phyloP scores from a whole-genome alignment of 139 green algal species.

The Picochlorum costavermella region DNA sequence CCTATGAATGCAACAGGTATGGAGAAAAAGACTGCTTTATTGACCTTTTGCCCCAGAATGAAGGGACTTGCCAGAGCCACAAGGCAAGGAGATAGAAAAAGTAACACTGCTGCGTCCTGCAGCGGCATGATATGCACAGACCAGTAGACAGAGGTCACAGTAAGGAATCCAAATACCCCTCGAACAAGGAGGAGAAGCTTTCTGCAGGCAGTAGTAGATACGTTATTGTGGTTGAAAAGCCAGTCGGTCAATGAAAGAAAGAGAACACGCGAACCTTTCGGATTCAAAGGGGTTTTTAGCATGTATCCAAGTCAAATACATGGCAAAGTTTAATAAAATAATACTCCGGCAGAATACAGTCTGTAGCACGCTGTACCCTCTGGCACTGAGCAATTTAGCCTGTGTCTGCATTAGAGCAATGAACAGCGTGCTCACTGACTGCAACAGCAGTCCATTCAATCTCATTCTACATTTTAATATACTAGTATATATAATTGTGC shows the following conservation, averaged over 20 bases:
- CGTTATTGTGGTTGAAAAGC: neutral
- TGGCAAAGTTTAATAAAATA: constrained; percentile 1
- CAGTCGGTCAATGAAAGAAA: neutral
- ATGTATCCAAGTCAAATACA: neutral
- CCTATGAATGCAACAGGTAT: neutral
- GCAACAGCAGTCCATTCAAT: neutral
- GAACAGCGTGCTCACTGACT: neutral
- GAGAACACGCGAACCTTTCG: neutral
- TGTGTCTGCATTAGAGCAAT: neutral
- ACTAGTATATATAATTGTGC: too few relatives aligned
- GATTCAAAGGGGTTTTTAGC: neutral
- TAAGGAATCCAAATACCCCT: neutral
- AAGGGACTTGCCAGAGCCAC: neutral
- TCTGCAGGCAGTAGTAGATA: neutral
- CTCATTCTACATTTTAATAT: neutral
- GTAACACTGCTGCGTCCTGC: neutral
- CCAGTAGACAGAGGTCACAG: neutral
- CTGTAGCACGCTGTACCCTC: neutral
- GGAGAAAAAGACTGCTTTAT: neutral
- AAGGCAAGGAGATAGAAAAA: neutral
- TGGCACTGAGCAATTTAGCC: neutral
- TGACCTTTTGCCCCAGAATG: neutral
- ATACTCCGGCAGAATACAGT: constrained; percentile 2
- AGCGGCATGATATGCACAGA: neutral
- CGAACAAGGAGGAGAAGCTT: neutral